A percentile compares a stretch with the other conserved stretches of the same genome.
phyloP scores from a whole-genome alignment of 169 alveolate genomes.

The Perkinsus marinus region DNA sequence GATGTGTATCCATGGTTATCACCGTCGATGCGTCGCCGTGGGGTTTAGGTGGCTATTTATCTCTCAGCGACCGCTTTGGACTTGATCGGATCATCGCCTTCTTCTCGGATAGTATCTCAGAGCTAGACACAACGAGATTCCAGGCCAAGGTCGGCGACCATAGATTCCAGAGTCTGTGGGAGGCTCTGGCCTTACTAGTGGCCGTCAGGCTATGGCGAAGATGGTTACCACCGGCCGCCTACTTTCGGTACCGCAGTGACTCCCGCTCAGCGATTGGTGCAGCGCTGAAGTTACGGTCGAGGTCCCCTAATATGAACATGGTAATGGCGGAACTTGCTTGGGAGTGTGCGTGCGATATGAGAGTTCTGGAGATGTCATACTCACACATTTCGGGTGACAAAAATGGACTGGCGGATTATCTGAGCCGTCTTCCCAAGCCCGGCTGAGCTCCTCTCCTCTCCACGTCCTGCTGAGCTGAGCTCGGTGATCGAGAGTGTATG shows the following conservation, averaged over 20 bases:
- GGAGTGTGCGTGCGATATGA: background rate
- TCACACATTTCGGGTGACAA: background rate
- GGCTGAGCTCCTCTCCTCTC: background rate
- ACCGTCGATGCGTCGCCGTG: background rate
- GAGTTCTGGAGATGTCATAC: background rate
- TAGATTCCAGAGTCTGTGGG: background rate
- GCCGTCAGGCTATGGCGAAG: background rate
- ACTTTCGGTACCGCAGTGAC: background rate
- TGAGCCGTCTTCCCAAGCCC: background rate
- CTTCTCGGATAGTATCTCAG: background rate
- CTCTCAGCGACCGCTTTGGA: background rate
- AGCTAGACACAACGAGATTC: background rate
- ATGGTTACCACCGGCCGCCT: background rate
- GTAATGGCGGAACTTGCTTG: background rate
- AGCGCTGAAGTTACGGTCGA: background rate
- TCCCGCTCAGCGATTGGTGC: background rate
- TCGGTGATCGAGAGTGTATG: background rate
- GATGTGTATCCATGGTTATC: background rate
- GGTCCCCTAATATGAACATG: background rate
- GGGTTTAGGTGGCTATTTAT: background rate
- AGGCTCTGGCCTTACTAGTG: background rate
- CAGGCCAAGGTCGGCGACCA: background rate
- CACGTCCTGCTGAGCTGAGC: background rate
- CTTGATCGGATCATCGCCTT: background rate
- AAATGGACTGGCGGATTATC: background rate